Conservation (phyloP, 495 filamentous ascomycete species). For the Neohortaea acidophila region DNA sequence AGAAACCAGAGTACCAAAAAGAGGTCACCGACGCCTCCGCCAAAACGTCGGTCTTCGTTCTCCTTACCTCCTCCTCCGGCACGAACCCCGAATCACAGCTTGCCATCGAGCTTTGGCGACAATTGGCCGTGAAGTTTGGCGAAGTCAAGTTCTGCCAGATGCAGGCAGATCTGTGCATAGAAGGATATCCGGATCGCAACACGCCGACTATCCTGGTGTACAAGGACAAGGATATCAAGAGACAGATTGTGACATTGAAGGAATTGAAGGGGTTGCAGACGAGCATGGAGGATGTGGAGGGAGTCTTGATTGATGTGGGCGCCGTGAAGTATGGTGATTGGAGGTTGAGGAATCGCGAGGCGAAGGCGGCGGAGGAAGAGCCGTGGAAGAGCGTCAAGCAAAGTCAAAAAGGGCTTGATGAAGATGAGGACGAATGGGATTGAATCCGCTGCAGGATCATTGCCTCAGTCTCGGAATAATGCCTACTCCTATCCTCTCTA, state of each 20-base stretch:
- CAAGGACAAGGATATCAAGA: conserved; percentile 76
- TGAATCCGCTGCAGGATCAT: too few species aligned
- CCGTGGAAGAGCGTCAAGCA: too few species aligned
- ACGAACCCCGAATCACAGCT: conserved; percentile 72
- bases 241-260: conserved; percentile 71
- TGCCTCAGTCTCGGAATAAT: too few species aligned
- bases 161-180: conserved; percentile 79
- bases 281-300: conserved; percentile 40
- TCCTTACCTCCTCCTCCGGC: conserved; percentile 60
- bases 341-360: conserved; percentile 5
- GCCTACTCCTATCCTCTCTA: too few species aligned
- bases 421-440: too few species aligned
- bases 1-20: conserved; percentile 79
- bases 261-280: conserved; percentile 60
- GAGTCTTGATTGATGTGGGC: conserved; percentile 5
- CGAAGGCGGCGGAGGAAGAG: too few species aligned
- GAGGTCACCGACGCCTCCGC: conserved; percentile 88
- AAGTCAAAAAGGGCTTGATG: too few species aligned
- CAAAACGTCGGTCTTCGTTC: conserved; percentile 60
- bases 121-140: conserved; percentile 65
- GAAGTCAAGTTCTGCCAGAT: conserved; percentile 99
- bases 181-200: conserved; percentile 87
- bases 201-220: conserved; percentile 91
- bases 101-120: conserved; percentile 73
- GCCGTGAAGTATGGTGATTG: conserved; percentile 5